Conservation (phyloP, 768 basidiomycete species). For the Termitomyces sp. region DNA sequence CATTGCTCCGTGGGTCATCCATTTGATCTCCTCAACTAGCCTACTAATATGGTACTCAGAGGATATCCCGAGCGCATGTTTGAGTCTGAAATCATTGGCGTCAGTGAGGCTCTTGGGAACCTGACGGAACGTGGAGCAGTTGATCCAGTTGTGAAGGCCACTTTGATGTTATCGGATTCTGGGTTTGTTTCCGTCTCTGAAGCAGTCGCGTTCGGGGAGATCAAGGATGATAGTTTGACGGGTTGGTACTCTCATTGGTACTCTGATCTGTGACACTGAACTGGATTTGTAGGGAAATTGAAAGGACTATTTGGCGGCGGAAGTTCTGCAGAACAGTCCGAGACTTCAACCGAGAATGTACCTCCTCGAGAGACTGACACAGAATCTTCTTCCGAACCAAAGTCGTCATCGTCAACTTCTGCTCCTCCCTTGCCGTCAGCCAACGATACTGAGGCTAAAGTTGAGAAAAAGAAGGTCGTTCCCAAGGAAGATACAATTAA, state of each 20-base stretch:
- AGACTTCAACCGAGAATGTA: constrained; percentile 37
- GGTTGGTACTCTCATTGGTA: constrained; percentile 38
- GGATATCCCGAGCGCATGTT: constrained; percentile 73
- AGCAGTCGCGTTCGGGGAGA: constrained; percentile 75
- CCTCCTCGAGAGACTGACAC: constrained; percentile 37
- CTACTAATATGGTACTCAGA: constrained; percentile 28
- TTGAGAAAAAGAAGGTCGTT: constrained; percentile 32
- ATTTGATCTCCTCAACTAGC: background rate
- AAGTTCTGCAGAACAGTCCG: constrained; percentile 36
- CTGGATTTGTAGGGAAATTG: constrained; percentile 58
- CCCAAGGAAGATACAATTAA: constrained; percentile 62
- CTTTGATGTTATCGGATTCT: constrained; percentile 78
- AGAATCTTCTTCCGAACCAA: constrained; percentile 29
- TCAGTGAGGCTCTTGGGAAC: constrained; percentile 75
- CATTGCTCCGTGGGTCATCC: constrained; percentile 51
- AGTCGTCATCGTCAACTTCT: constrained; percentile 24
- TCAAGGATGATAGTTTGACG: constrained; percentile 75
- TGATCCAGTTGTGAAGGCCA: constrained; percentile 86
- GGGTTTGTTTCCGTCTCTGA: constrained; percentile 81
- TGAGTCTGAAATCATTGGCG: constrained; percentile 68
- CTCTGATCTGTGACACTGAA: background rate
- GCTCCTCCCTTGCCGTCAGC: constrained; percentile 37
- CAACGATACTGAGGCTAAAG: constrained; percentile 21
- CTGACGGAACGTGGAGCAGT: constrained; percentile 77
- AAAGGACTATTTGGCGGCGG: constrained; percentile 82